Evolutionary conservation across 2,329 filamentous ascomycete species (phyloP), one percentile per base, ranked within the genome.

Genomic region (Aspergillus ibericus): DNA sequence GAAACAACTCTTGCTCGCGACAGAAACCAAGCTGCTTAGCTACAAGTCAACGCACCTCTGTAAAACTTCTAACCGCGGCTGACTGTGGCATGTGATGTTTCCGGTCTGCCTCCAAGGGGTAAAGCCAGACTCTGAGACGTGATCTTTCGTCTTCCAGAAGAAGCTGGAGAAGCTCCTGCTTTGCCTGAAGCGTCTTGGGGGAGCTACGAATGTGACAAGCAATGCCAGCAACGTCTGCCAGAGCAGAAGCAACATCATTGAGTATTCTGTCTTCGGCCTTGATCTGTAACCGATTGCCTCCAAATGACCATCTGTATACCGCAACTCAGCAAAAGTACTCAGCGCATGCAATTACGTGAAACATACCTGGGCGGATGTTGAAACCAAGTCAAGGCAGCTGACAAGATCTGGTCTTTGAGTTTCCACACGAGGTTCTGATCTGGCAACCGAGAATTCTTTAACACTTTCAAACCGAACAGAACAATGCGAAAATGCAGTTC

Each of bases 401-500:
- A 93, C 36, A 99, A 75, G 53, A 96, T 88, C 64, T 91, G 87
- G 70, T 98, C 93, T 73, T 96, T 97, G 36, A 98, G 80, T 59
- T 89, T 87, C 88, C 90, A 95, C 68, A 89, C 87, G 6, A 88
- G 84, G 27, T 84, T 82, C 22, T 88, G 82, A 42, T 86, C 86
- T 22, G 84, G 72, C 4, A 80, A 79, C 4, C 87, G 90, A 69
- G 87, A 90, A 65, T 89, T 85, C 62, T 85, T 87, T 53, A 98
- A 77, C 8, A 98, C 85, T 61, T 86, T 88, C 55, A 97, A 78
- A 15, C 89, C 91, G 66, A 98, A 91, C 3, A 97, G 78, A 12
- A 98, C 79, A 55, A 96, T 85, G 64, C 95, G 91, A 70, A 99
- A 92, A 66, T 95, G 89, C n/a, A 96, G 83, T 72, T 99, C 96